phyloP scores from a whole-genome alignment of 805 yeast genomes.

The Cyberlindnera euphorbiae region DNA sequence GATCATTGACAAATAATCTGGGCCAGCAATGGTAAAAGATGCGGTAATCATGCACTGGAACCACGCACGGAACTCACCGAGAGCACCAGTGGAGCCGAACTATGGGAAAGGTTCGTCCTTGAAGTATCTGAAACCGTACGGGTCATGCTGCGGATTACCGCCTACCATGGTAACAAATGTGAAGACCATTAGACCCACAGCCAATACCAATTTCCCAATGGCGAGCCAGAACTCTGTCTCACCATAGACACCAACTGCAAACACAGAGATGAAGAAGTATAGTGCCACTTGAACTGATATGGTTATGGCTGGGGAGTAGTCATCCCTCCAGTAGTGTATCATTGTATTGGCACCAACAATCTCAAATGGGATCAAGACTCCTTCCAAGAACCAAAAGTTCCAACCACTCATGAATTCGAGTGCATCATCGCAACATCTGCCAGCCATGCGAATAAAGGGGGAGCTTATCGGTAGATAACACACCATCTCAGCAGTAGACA shows the following conservation, averaged over 20 bases:
- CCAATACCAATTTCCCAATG: slow-evolving; percentile 65
- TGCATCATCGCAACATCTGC: slow-evolving; percentile 72
- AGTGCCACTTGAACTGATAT: slow-evolving; percentile 59
- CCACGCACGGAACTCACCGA: slow-evolving; percentile 71
- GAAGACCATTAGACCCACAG: slow-evolving; percentile 69
- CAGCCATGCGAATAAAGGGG: slow-evolving; percentile 71
- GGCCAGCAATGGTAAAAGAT: slow-evolving; percentile 77
- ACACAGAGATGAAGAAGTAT: slow-evolving; percentile 59
- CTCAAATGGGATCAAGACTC: slow-evolving; percentile 79
- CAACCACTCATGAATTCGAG: slow-evolving; percentile 73
- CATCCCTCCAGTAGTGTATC: slow-evolving; percentile 77
- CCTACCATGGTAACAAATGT: slow-evolving; percentile 83
- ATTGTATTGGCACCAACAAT: slow-evolving; percentile 76
- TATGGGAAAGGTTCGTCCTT: slow-evolving; percentile 50
- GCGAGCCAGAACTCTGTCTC: slow-evolving; percentile 80
- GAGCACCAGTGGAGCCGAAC: slow-evolving; percentile 46
- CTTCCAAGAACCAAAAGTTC: slow-evolving; percentile 74
- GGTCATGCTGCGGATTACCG: slow-evolving; percentile 72
- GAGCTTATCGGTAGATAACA: slow-evolving; percentile 72
- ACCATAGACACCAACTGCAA: slow-evolving; percentile 74
- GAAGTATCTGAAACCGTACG: slow-evolving; percentile 57
- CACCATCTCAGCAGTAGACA: slow-evolving; percentile 75
- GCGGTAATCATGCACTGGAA: slow-evolving; percentile 66
- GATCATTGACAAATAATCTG: slow-evolving; percentile 79
- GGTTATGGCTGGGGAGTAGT: slow-evolving; percentile 67